Evolutionary conservation across 148 eudicot genomes (phyloP).

Genomic region (Spergularia marina): DNA sequence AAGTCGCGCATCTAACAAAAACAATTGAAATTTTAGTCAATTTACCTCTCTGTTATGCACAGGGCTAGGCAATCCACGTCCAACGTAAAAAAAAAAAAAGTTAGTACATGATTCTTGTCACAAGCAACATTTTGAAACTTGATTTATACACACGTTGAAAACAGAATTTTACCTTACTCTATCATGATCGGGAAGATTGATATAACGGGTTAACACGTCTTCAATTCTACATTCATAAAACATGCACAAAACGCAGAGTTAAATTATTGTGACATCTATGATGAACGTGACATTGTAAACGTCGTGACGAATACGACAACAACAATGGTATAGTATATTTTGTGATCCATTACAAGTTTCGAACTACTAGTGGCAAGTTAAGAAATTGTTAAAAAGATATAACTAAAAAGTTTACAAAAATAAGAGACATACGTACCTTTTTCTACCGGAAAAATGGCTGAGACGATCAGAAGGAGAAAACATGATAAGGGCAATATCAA

Average conservation of each 20-base stretch:
- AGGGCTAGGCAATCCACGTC: conserved; percentile 24
- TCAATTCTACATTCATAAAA: conserved; percentile 43
- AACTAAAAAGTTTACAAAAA: background rate
- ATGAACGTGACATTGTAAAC: no score
- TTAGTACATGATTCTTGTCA: background rate
- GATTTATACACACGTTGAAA: background rate
- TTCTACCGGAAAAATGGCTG: conserved; percentile 64
- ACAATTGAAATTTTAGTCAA: background rate
- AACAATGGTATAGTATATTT: no score
- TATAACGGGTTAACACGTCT: conserved; percentile 60
- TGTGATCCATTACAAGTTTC: no score
- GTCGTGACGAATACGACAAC: no score
- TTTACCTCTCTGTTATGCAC: conserved; percentile 49
- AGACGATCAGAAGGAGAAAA: conserved; percentile 72
- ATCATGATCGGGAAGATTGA: conserved; percentile 60
- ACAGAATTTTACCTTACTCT: conserved; percentile 48
- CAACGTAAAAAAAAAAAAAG: background rate
- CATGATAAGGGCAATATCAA: conserved; percentile 74
- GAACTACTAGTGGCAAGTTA: no score
- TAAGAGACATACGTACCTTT: conserved; percentile 34
- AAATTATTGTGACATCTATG: background rate
- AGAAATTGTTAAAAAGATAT: no score
- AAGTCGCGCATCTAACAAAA: no score
- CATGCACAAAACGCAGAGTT: background rate
- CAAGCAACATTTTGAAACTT: background rate